Evolutionary conservation across 257 asterid species (phyloP).

Genomic region (Parsonsia alboflavescens): DNA sequence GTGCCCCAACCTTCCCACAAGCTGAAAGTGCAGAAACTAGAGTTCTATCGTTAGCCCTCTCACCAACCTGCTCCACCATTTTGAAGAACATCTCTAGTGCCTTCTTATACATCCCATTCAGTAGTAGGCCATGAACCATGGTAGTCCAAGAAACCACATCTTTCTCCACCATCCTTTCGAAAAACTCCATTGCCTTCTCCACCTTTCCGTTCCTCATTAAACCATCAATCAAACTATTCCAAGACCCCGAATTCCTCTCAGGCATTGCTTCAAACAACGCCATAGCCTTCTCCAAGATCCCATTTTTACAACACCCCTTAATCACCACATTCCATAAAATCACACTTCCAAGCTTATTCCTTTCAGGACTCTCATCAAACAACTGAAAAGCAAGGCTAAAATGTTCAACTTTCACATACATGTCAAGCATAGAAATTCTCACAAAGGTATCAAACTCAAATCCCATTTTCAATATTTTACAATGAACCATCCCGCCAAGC

Average conservation of each 20-base stretch:
- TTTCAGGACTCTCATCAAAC: conserved; percentile 42
- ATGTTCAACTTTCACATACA: conserved; percentile 33
- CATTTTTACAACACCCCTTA: conserved; percentile 39
- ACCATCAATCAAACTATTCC: conserved; percentile 42
- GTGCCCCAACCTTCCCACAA: conserved; percentile 35
- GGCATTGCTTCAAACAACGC: conserved; percentile 42
- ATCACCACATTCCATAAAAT: conserved; percentile 41
- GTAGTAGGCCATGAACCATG: conserved; percentile 28
- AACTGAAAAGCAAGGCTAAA: conserved; percentile 25
- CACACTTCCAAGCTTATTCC: conserved; percentile 33
- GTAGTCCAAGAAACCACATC: conserved; percentile 45
- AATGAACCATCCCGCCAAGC: conserved; percentile 24
- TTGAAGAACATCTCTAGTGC: conserved; percentile 27
- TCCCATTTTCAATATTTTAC: conserved; percentile 29
- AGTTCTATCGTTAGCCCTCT: conserved; percentile 33
- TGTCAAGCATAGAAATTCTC: conserved; percentile 40
- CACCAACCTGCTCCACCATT: conserved; percentile 30
- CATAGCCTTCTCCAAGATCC: conserved; percentile 31
- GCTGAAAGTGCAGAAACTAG: conserved; percentile 36
- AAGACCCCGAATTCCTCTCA: conserved; percentile 35
- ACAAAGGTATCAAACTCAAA: conserved; percentile 40
- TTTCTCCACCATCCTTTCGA: conserved; percentile 33
- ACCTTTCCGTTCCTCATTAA: conserved; percentile 35
- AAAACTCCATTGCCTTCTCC: conserved; percentile 29
- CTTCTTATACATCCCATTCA: conserved; percentile 33